Conservation (phyloP, 129 eudicot genomes). For the Arctium minus region DNA sequence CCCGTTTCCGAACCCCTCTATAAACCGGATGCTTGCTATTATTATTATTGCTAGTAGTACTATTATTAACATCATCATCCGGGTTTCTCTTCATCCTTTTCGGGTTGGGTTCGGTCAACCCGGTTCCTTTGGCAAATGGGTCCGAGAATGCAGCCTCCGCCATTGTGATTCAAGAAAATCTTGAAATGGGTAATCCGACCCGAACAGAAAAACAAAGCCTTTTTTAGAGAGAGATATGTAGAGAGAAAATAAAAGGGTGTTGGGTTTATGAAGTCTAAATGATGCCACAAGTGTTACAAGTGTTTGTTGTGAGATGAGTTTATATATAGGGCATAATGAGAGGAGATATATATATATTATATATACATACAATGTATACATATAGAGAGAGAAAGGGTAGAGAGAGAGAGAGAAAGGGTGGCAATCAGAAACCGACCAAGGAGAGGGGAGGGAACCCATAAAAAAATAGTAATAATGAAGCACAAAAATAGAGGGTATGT, state of each 20-base stretch:
- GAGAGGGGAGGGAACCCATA: conserved; percentile 13
- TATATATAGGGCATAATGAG: neutral
- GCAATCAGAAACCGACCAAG: conserved; percentile 27
- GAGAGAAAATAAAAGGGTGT: neutral
- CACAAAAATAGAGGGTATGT: conserved; percentile 24
- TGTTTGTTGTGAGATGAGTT: conserved; percentile 26
- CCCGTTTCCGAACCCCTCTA: conserved; percentile 79
- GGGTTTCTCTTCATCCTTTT: conserved; percentile 23
- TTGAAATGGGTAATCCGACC: conserved; percentile 12
- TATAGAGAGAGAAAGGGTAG: conserved; percentile 10
- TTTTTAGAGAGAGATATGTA: neutral
- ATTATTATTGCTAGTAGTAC: neutral
- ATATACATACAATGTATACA: neutral
- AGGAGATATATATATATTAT: neutral
- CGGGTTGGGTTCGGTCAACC: conserved; percentile 22
- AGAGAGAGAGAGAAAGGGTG: conserved; percentile 3
- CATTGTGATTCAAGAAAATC: conserved; percentile 25
- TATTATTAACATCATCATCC: neutral
- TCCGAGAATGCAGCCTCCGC: conserved; percentile 7
- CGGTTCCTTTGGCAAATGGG: conserved; percentile 14
- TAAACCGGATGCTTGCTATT: conserved; percentile 61
- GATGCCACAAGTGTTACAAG: conserved; percentile 18
- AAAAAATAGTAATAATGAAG: conserved; percentile 21
- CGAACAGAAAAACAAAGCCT: neutral
- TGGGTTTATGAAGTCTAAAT: conserved; percentile 11